phyloP scores from a whole-genome alignment of 192 early-diverging fungal genomes.

The Mortierella claussenii region DNA sequence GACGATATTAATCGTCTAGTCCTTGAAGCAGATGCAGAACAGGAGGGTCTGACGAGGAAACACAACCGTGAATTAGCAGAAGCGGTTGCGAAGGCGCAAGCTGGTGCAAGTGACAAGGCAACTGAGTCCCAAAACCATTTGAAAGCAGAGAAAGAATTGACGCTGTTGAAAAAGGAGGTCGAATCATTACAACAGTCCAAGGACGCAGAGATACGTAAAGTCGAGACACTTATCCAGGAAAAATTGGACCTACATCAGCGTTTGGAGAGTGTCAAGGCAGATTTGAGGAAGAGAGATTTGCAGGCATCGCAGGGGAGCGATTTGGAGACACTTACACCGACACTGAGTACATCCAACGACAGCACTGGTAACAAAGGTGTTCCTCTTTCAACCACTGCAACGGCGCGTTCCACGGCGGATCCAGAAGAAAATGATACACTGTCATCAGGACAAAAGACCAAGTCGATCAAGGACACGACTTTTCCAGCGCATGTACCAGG shows the following conservation, averaged over 20 bases:
- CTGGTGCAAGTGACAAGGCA: background rate
- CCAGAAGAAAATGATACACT: background rate
- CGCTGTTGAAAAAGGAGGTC: conserved; percentile 3
- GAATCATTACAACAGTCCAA: conserved; percentile 1
- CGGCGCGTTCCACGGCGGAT: background rate
- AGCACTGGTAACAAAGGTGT: background rate
- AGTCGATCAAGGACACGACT: background rate
- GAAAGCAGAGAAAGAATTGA: background rate
- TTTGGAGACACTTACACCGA: conserved; percentile 4
- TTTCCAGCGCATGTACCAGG: background rate
- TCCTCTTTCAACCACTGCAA: background rate
- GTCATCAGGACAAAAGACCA: background rate
- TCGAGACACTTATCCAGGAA: conserved; percentile 4
- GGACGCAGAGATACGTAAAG: background rate
- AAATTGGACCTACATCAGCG: background rate
- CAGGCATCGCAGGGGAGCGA: background rate
- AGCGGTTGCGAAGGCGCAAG: background rate
- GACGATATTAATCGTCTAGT: conserved; percentile 21
- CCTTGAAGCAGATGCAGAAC: conserved; percentile 20
- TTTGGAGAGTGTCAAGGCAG: conserved; percentile 19
- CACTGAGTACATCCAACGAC: background rate
- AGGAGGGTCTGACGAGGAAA: conserved; percentile 6
- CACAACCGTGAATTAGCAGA: conserved; percentile 9
- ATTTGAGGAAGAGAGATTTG: background rate
- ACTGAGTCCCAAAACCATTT: background rate